Conservation (phyloP, 305 asterid genomes). For the Ilex paraguariensis region DNA sequence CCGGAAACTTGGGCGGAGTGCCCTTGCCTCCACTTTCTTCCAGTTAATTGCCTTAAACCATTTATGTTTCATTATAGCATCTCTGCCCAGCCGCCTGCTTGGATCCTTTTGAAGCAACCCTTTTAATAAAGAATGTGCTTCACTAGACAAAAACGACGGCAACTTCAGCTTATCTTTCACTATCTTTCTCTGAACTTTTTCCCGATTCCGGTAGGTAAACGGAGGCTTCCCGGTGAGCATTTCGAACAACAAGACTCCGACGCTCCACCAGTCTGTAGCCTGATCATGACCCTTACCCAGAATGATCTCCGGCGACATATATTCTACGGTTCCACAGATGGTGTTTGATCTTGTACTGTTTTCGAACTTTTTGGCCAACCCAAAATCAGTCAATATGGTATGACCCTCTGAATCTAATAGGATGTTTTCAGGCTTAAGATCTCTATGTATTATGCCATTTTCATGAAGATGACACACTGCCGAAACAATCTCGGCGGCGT, state of each 20-base stretch:
- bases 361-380: no score
- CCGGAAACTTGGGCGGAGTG: constrained; percentile 55
- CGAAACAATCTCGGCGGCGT: constrained; percentile 83
- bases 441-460: no score
- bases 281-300: constrained; percentile 92
- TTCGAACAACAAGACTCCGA: constrained; percentile 82
- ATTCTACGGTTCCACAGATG: no score
- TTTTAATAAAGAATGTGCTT: constrained; percentile 61
- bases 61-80: constrained; percentile 55
- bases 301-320: no score
- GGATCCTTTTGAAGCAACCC: constrained; percentile 69
- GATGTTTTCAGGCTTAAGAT: no score
- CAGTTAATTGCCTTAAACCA: constrained; percentile 69
- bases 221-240: constrained; percentile 95
- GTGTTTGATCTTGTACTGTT: no score
- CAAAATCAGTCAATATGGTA: no score
- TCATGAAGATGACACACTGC: constrained; percentile 87
- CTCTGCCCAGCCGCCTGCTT: constrained; percentile 49
- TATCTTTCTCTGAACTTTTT: constrained; percentile 69
- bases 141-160: constrained; percentile 61
- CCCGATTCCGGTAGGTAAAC: constrained; percentile 48
- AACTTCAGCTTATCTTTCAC: constrained; percentile 66
- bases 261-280: constrained; percentile 99
- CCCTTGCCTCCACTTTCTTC: constrained; percentile 61
- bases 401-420: no score